phyloP scores from a whole-genome alignment of 192 early-diverging fungal genomes.

The Funneliformis geosporum region DNA sequence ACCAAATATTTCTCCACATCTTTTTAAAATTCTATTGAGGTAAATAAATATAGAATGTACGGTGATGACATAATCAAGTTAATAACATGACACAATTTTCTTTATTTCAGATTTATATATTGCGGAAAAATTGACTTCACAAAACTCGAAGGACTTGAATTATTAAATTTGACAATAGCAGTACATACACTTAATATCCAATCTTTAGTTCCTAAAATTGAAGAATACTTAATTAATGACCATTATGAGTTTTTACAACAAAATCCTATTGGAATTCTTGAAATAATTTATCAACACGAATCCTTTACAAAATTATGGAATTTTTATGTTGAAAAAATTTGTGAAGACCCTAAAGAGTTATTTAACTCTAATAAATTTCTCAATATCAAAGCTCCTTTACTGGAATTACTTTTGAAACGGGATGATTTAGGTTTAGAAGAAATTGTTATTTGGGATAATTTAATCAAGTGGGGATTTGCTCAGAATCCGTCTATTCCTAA shows the following conservation, averaged over 20 bases:
- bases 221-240: not conserved
- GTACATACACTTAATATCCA: not conserved
- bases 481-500: not conserved
- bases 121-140: not conserved
- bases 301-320: not conserved
- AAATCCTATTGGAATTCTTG: not conserved
- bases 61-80: too few relatives aligned
- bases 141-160: not conserved
- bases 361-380: not conserved
- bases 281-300: not conserved
- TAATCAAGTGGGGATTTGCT: not conserved
- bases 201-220: too few relatives aligned
- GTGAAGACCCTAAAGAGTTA: not conserved
- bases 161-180: not conserved
- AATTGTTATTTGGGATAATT: not conserved
- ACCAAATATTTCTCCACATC: not conserved
- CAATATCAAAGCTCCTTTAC: not conserved
- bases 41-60: not conserved
- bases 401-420: not conserved
- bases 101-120: not conserved
- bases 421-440: constrained; percentile 2
- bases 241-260: too few relatives aligned
- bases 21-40: not conserved
- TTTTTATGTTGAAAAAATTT: not conserved
- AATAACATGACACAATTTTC: too few relatives aligned